A percentile compares a stretch with the other conserved stretches of the same genome.
These are phyloP conservation scores for Blastomyces silverae DNA, from an alignment of 2,329 filamentous ascomycete genomes.

Conservation along the genomic window DNA sequence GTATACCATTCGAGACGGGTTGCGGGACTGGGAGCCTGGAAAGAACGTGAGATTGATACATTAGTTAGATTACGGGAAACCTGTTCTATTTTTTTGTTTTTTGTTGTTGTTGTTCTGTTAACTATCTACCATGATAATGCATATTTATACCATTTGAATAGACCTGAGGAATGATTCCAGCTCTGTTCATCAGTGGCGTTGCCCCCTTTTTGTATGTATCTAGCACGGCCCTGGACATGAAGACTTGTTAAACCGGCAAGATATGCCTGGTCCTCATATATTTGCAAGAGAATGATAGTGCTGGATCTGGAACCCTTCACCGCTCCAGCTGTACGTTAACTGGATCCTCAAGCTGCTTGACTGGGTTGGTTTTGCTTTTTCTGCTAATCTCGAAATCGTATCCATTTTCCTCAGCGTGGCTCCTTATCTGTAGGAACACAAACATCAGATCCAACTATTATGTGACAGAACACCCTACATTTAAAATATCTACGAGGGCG, in stretches of 20 bases:
- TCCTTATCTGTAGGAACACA: constrained; percentile 5
- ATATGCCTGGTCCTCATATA: not conserved
- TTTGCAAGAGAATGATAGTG: not conserved
- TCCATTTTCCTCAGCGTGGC: not conserved
- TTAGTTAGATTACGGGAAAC: constrained; percentile 27
- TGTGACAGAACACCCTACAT: not conserved
- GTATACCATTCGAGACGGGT: constrained; percentile 74
- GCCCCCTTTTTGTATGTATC: not conserved
- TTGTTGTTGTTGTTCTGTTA: not conserved
- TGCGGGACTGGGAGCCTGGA: constrained; percentile 78
- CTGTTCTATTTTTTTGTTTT: constrained; percentile 10
- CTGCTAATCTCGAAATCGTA: not conserved
- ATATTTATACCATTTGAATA: not conserved
- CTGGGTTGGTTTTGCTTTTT: not conserved
- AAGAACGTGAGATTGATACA: constrained; percentile 49
- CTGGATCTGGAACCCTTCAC: not conserved
- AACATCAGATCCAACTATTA: not conserved
- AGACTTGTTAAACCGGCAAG: not conserved
- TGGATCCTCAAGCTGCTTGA: not conserved
- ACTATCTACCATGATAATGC: not conserved
- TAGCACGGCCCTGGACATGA: not conserved
- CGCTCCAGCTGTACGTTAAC: not conserved
- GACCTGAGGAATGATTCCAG: not conserved
- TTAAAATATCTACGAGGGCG: not conserved
- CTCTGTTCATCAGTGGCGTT: not conserved